A percentile compares a stretch with the other conserved stretches of the same genome.
Conservation (phyloP, 768 basidiomycete genomes). For the Cystobasidium tubakii region DNA sequence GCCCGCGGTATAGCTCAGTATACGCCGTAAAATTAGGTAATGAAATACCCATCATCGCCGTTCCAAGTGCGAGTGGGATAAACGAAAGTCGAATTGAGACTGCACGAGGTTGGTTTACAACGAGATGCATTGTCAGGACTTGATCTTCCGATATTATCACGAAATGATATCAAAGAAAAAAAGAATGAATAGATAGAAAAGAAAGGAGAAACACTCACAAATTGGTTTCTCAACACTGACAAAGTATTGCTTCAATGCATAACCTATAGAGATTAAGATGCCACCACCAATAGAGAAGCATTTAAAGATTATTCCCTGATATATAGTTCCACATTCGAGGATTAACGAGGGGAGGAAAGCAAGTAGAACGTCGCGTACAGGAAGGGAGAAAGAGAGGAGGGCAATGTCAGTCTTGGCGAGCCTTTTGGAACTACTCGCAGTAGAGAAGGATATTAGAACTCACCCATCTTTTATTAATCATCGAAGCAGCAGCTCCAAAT, state of each 20-base stretch:
- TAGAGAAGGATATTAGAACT: not conserved
- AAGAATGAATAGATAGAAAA: not conserved
- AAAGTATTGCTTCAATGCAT: constrained; percentile 23
- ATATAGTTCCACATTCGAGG: no score
- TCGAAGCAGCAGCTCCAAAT: constrained; percentile 22
- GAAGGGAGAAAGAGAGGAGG: no score
- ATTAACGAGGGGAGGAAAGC: no score
- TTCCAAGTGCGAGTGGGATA: constrained; percentile 21
- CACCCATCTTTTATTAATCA: constrained; percentile 14
- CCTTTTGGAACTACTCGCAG: no score
- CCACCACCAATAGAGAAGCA: constrained; percentile 10
- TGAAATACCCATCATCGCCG: constrained; percentile 28
- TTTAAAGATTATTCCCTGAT: constrained; percentile 25
- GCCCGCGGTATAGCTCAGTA: constrained; percentile 24
- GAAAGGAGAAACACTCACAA: not conserved
- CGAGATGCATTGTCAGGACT: no score
- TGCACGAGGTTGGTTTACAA: not conserved
- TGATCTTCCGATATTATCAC: no score
- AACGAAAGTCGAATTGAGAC: constrained; percentile 28
- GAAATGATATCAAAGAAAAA: no score
- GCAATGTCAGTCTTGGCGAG: no score
- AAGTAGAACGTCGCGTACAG: no score
- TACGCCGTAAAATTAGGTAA: constrained; percentile 35
- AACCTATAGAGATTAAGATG: constrained; percentile 10
- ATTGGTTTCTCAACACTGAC: constrained; percentile 18